phyloP scores from a whole-genome alignment of 176 grass and related monocot species.

The barley (Hordeum vulgare) region MorexV3_pseudomolecules_assembly NC_058518.1:32184205-32184704 shows the following conservation, averaged over 20 bases:
- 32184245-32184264: background rate
- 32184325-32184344: conserved; percentile 4
- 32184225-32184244: background rate
- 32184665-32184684: background rate
- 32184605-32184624: conserved; percentile 89
- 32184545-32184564: conserved; percentile 78
- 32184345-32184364: conserved; percentile 54
- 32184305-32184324: background rate
- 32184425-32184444: conserved; percentile 81
- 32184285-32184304: background rate
- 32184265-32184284: background rate
- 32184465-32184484: conserved; percentile 91
- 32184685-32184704: conserved; percentile 31
- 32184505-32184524: conserved; percentile 98
- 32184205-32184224: background rate
- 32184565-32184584: conserved; percentile 93
- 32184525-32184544: conserved; percentile 97
- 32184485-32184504: conserved; percentile 89
- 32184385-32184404: conserved; percentile 98
- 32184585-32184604: conserved; percentile 80
- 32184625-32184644: conserved; percentile 29
- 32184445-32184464: conserved; percentile 95
- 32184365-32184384: conserved; percentile 58
- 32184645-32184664: background rate
- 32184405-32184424: conserved; percentile 83